Base-by-base conservation (phyloP, 2,329 filamentous ascomycete species). In the Magnaporthiopsis poae region DNA sequence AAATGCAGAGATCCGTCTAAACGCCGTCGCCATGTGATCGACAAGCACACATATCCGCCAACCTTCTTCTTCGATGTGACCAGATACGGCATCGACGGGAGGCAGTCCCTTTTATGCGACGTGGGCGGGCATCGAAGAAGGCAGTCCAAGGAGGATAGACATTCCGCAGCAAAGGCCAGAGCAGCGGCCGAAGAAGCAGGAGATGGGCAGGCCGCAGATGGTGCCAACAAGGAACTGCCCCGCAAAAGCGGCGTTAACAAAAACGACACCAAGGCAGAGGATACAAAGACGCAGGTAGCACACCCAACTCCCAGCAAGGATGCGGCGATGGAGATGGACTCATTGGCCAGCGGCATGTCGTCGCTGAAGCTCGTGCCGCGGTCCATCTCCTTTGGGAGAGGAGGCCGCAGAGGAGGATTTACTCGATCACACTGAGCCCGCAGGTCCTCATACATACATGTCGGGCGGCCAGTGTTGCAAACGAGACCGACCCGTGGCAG, bases 11-110 rank as follows among this genome's bases (percentile, higher is more conserved):
- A 90, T 4, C 88, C 90, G 36, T 88, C 91, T 73, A 98, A 96
- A 77, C 86, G 95, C 61, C 85, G 91, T 46, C 86, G 91, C 75
- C 94, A 99, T 80, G 82, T 96, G 70, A 91, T 96, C 71, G 93
- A 96, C 80, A 97, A 96, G 79, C 95, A 99, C 77, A 84, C 89
- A 78, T 99, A 95, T 74, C 94, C 93, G 13, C 87, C 86, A 74
- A 90, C 91, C 72, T 96, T 92, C 78, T 94, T 96, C 77, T 96
- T 96, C 72, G 86, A 87, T 64, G 86, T 98, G 65, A 89, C 96
- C 2, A 91, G 92, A 70, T 87, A 91, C 69, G 95, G 95, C n/a
- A 90, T 97, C 68, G 94, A 97, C 73, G 89, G 89, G 63, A 86
- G 91, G 65, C 87, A 82, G 61, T 96, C 92, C 25, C 86, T 99